A percentile compares a stretch with the other conserved stretches of the same genome.
Conservation (phyloP, 148 eudicot genomes). For the Chenopodium quinoa region DNA sequence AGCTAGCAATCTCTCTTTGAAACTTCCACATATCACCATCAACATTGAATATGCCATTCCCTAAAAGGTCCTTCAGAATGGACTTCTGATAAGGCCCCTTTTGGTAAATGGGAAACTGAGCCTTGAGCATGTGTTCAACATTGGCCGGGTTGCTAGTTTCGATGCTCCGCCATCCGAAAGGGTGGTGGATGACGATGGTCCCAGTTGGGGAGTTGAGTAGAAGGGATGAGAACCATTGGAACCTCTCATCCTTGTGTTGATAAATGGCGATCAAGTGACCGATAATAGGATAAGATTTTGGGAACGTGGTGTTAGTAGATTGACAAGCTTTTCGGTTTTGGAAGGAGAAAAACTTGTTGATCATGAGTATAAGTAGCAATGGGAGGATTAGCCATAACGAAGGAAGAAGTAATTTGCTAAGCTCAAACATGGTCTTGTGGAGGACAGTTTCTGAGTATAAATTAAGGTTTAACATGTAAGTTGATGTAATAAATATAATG, state of each 20-base stretch:
- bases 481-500: too few species aligned
- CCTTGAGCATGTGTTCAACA: conserved; percentile 32
- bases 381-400: conserved; percentile 14
- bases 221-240: conserved; percentile 11
- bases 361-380: background rate
- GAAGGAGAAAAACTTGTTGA: background rate
- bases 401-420: background rate
- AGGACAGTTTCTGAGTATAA: background rate
- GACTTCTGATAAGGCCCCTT: conserved; percentile 24
- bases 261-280: conserved; percentile 21
- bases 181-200: conserved; percentile 17
- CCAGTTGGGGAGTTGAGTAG: conserved; percentile 20
- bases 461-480: too few species aligned
- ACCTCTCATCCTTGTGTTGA: background rate
- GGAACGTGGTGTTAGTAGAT: background rate
- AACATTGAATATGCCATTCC: conserved; percentile 38
- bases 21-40: conserved; percentile 49
- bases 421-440: conserved; percentile 10
- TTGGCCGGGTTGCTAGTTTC: conserved; percentile 20
- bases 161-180: conserved; percentile 5
- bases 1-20: conserved; percentile 38
- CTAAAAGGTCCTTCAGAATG: conserved; percentile 32
- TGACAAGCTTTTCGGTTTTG: background rate
- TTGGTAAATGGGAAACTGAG: conserved; percentile 21
- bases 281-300: conserved; percentile 21